Conservation (phyloP, 805 yeast genomes). For the Wickerhamomyces alni region DNA sequence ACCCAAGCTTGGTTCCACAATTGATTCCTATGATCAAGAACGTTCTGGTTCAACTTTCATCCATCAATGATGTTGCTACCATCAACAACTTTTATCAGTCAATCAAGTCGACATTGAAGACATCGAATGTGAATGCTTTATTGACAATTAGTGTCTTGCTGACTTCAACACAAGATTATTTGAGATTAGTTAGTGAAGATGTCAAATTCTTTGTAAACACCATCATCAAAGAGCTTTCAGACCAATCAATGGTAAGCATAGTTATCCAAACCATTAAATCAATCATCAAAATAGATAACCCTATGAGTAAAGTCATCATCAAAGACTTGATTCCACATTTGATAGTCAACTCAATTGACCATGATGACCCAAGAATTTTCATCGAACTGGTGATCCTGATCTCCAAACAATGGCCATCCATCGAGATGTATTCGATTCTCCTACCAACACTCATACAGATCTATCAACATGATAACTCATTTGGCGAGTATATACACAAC, state of each 20-base stretch:
- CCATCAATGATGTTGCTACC: constrained; percentile 22
- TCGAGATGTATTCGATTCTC: constrained; percentile 26
- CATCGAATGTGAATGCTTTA: constrained; percentile 29
- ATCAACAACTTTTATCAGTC: constrained; percentile 32
- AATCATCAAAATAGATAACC: constrained; percentile 31
- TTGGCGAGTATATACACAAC: constrained; percentile 36
- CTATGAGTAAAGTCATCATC: constrained; percentile 32
- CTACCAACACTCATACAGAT: constrained; percentile 32
- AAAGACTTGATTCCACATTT: constrained; percentile 41
- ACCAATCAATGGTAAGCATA: constrained; percentile 31
- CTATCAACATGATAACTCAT: constrained; percentile 14
- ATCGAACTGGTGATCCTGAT: constrained; percentile 25
- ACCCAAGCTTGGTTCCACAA: constrained; percentile 39
- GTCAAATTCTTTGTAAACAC: constrained; percentile 28
- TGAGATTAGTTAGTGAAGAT: constrained; percentile 30
- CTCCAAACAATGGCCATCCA: constrained; percentile 11
- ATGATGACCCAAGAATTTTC: constrained; percentile 23
- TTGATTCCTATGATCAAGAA: constrained; percentile 46
- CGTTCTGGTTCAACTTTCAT: constrained; percentile 31
- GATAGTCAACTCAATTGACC: constrained; percentile 24
- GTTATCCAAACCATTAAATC: constrained; percentile 59
- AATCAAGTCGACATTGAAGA: constrained; percentile 25
- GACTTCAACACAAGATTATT: constrained; percentile 31
- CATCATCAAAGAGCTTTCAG: constrained; percentile 30
- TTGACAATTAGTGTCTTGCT: constrained; percentile 40